Conservation (phyloP, 2,329 filamentous ascomycete genomes). For the Coniochaeta pulveracea region DNA sequence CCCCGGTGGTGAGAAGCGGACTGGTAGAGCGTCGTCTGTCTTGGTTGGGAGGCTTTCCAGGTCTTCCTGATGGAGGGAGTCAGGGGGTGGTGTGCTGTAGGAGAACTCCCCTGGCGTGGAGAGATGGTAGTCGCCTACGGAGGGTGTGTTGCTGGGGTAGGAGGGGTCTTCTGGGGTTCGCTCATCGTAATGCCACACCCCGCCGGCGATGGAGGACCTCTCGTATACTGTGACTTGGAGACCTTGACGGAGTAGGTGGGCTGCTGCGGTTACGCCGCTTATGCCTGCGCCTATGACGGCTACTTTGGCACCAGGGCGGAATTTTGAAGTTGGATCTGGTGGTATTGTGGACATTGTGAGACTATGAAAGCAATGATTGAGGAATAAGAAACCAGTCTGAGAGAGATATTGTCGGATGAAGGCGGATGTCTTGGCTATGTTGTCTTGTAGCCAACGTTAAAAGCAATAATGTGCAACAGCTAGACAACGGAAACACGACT, state of each 20-base stretch:
- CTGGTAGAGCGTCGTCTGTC: constrained; percentile 29
- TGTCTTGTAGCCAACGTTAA: no score
- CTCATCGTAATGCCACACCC: constrained; percentile 26
- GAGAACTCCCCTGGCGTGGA: constrained; percentile 10
- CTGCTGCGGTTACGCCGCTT: constrained; percentile 25
- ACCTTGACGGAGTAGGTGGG: constrained; percentile 22
- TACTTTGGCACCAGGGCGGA: constrained; percentile 12
- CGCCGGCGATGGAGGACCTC: constrained; percentile 19
- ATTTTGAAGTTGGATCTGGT: neutral
- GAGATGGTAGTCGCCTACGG: constrained; percentile 15
- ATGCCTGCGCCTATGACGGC: constrained; percentile 28
- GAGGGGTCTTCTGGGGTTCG: constrained; percentile 16
- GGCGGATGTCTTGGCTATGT: no score
- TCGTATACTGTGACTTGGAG: constrained; percentile 26
- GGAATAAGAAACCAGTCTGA: no score
- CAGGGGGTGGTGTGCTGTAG: constrained; percentile 10
- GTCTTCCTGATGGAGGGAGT: neutral
- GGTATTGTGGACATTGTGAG: neutral
- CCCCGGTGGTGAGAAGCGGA: constrained; percentile 16
- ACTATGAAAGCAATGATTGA: no score
- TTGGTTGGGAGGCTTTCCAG: neutral
- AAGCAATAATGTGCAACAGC: no score
- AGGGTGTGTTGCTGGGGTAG: constrained; percentile 20
- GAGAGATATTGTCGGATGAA: no score
- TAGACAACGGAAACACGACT: no score